Conservation (phyloP, 2,329 filamentous ascomycete genomes). For the Beauveria varroae region DNA sequence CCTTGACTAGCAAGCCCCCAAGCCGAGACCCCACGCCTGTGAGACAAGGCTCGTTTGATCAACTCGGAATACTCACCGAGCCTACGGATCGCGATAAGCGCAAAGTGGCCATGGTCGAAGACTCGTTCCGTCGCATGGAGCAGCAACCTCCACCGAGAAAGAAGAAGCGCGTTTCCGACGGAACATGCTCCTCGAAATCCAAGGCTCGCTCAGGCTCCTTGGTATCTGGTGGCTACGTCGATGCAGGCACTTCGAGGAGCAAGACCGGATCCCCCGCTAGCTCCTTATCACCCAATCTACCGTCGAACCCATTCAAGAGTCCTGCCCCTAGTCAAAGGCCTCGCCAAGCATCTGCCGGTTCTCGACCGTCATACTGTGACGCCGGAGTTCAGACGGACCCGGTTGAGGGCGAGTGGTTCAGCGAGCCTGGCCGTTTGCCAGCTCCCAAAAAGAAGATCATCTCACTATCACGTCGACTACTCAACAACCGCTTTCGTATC, state of each 20-base stretch:
- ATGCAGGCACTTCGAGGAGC: constrained; percentile 45
- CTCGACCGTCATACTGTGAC: constrained; percentile 41
- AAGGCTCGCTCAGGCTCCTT: constrained; percentile 32
- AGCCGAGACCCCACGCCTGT: constrained; percentile 59
- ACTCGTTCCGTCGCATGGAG: constrained; percentile 55
- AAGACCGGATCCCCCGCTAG: constrained; percentile 45
- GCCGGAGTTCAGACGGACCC: constrained; percentile 48
- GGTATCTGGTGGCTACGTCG: constrained; percentile 37
- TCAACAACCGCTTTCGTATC: constrained; percentile 40
- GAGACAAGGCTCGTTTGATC: constrained; percentile 52
- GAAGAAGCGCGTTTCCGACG: constrained; percentile 56
- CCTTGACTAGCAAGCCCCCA: constrained; percentile 55
- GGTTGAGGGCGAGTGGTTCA: constrained; percentile 47
- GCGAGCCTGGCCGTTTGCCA: constrained; percentile 26
- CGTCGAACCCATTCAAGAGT: constrained; percentile 19
- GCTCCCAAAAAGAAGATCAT: constrained; percentile 42
- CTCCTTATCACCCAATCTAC: constrained; percentile 30
- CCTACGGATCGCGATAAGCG: constrained; percentile 60
- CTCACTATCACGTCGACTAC: constrained; percentile 44
- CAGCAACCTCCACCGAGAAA: constrained; percentile 49
- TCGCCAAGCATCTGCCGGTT: constrained; percentile 31
- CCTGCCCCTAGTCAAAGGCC: constrained; percentile 18
- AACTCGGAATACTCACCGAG: constrained; percentile 53
- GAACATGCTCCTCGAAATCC: constrained; percentile 32
- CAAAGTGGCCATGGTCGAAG: constrained; percentile 59